Evolutionary conservation across 345 rosid genomes (phyloP).

Genomic region (Zanthoxylum bungeanum): DNA sequence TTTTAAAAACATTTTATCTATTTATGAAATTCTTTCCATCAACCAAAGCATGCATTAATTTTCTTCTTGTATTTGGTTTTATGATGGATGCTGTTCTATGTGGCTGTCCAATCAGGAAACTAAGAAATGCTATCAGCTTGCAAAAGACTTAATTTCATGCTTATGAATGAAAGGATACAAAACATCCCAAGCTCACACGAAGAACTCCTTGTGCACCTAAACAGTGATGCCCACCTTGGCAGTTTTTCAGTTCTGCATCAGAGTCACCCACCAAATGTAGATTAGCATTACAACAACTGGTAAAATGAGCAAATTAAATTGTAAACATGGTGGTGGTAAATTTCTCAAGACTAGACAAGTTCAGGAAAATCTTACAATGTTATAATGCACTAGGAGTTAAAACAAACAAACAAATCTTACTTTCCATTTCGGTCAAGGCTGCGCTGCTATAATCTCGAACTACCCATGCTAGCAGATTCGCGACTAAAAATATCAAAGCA

Average conservation of each 20-base stretch:
- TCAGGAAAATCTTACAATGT: not conserved
- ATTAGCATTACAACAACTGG: conserved; percentile 7
- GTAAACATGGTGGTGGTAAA: not conserved
- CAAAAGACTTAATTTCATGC: not conserved
- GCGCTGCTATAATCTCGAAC: conserved; percentile 77
- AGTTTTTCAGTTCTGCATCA: conserved; percentile 63
- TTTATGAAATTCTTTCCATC: not conserved
- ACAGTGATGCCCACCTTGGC: conserved; percentile 74
- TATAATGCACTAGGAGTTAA: not conserved
- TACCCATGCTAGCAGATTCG: conserved; percentile 87
- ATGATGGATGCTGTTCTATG: not conserved
- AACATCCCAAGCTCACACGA: conserved; percentile 96
- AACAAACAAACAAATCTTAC: conserved; percentile 41
- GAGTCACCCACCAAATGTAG: conserved; percentile 6
- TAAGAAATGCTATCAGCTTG: not conserved
- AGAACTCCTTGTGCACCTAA: conserved; percentile 90
- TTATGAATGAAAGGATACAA: conserved; percentile 61
- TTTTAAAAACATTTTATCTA: not conserved
- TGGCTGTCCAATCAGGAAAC: not conserved
- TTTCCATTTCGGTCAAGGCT: conserved; percentile 61
- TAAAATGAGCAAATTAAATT: not conserved
- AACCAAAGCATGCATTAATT: not conserved
- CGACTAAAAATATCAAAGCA: conserved; percentile 68
- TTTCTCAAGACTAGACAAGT: not conserved
- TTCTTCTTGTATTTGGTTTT: not conserved